phyloP scores from a whole-genome alignment of 768 basidiomycete genomes.

The Lepiota brunneoincarnata region DNA sequence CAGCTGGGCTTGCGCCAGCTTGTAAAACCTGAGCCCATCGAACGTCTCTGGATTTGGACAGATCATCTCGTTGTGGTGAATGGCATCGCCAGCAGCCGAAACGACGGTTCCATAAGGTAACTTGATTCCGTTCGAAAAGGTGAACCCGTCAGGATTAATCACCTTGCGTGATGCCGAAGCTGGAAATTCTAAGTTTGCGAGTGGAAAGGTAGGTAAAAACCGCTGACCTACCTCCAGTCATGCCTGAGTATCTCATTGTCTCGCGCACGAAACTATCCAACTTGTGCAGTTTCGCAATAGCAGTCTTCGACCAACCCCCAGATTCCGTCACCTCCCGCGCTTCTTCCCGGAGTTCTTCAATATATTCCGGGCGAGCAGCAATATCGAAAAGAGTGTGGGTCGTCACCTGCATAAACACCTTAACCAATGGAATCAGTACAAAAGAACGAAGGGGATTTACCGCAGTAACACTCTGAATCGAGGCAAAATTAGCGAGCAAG shows the following conservation, averaged over 20 bases:
- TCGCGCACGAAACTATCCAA: conserved; percentile 44
- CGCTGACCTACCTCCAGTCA: conserved; percentile 10
- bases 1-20: conserved; percentile 1
- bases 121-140: conserved; percentile 39
- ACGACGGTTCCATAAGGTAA: conserved; percentile 13
- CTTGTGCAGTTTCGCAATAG: conserved; percentile 34
- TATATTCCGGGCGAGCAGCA: conserved; percentile 27
- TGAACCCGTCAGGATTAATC: conserved; percentile 30
- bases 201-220: not conserved
- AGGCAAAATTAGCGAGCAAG: conserved; percentile 23
- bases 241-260: conserved; percentile 14
- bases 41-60: no score
- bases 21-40: conserved; percentile 8
- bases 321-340: conserved; percentile 28
- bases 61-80: conserved; percentile 1
- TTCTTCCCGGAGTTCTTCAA: conserved; percentile 36
- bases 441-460: no score
- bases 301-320: conserved; percentile 30
- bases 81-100: conserved; percentile 14
- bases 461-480: conserved; percentile 32
- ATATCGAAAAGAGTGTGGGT: no score
- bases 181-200: conserved; percentile 7
- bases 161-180: conserved; percentile 31
- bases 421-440: no score
- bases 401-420: no score